A percentile compares a stretch with the other conserved stretches of the same genome.
Evolutionary conservation across 371 early-diverging fungal genomes (phyloP).

Genomic region (Lichtheimia ornata): DNA sequence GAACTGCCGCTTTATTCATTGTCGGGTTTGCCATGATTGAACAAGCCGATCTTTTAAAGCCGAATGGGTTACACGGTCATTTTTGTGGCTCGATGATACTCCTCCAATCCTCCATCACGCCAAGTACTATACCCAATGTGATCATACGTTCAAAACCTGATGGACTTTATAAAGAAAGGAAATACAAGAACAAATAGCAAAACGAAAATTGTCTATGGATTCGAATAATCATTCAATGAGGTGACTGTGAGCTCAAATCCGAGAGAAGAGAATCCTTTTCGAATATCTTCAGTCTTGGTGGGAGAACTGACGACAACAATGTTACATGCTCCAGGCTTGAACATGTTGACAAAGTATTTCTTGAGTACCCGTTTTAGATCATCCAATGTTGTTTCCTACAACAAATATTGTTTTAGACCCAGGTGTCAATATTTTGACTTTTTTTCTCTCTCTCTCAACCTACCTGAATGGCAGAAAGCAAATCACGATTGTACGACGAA

Average conservation of each 20-base stretch:
- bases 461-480: slow-evolving; percentile 50
- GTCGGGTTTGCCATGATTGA: no score
- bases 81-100: no score
- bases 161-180: background rate
- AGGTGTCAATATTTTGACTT: background rate
- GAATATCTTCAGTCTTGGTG: slow-evolving; percentile 52
- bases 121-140: no score
- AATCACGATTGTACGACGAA: slow-evolving; percentile 52
- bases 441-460: background rate
- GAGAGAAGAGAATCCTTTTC: slow-evolving; percentile 34
- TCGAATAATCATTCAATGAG: slow-evolving; percentile 40
- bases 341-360: slow-evolving; percentile 57
- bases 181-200: background rate
- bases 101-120: no score
- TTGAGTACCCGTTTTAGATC: slow-evolving; percentile 41
- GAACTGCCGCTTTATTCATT: no score
- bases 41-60: no score
- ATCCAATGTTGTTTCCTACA: slow-evolving; percentile 46
- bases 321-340: slow-evolving; percentile 53
- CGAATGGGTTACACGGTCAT: no score
- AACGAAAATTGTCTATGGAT: background rate
- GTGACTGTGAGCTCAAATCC: slow-evolving; percentile 38
- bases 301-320: slow-evolving; percentile 60
- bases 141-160: background rate
- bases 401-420: background rate